These are phyloP conservation scores for Candida silvicultrix DNA, from an alignment of 805 yeast species.

Conservation along the genomic window DNA sequence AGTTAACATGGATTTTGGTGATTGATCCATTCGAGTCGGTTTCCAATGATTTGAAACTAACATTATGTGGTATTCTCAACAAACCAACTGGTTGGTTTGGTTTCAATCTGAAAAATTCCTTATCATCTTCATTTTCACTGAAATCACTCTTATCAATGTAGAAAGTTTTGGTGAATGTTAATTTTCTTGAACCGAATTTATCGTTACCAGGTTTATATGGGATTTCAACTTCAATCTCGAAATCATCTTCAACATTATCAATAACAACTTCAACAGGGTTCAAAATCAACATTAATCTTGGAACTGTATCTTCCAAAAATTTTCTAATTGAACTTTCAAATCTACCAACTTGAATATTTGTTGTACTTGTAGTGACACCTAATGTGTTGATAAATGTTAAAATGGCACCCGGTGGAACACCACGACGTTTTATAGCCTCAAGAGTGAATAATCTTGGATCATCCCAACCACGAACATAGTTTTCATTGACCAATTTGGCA, in stretches of 20 bases:
- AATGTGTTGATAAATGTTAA: slow-evolving; percentile 87
- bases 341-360: slow-evolving; percentile 84
- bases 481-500: slow-evolving; percentile 80
- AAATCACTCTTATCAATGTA: slow-evolving; percentile 89
- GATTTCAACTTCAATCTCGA: slow-evolving; percentile 60
- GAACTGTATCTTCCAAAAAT: slow-evolving; percentile 84
- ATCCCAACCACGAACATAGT: slow-evolving; percentile 92
- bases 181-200: slow-evolving; percentile 65
- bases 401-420: slow-evolving; percentile 98
- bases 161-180: slow-evolving; percentile 70
- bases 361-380: slow-evolving; percentile 92
- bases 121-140: slow-evolving; percentile 48
- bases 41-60: slow-evolving; percentile 64
- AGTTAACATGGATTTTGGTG: slow-evolving; percentile 67
- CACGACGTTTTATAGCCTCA: slow-evolving; percentile 93
- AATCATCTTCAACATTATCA: slow-evolving; percentile 75
- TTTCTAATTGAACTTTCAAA: slow-evolving; percentile 86
- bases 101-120: slow-evolving; percentile 87
- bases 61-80: slow-evolving; percentile 81
- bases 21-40: slow-evolving; percentile 58
- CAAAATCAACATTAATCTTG: slow-evolving; percentile 88
- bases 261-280: slow-evolving; percentile 81
- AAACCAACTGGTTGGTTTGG: slow-evolving; percentile 94
- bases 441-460: slow-evolving; percentile 95
- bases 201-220: slow-evolving; percentile 89